phyloP scores from a whole-genome alignment of 2,329 filamentous ascomycete species.

The Fusarium sp. region DNA sequence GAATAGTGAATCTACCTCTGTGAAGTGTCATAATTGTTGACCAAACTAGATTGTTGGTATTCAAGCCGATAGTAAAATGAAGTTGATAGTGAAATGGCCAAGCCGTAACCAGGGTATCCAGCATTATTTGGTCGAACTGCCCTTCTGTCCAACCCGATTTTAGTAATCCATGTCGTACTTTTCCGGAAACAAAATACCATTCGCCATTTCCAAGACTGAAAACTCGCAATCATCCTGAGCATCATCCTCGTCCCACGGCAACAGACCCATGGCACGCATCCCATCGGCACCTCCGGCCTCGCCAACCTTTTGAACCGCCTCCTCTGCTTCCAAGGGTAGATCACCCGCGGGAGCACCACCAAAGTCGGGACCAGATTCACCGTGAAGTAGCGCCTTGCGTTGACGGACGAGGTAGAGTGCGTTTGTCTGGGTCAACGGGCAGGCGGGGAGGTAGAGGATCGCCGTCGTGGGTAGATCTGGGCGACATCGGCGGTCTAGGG shows the following conservation, averaged over 20 bases:
- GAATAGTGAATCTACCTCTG: constrained; percentile 6
- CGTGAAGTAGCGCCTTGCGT: constrained; percentile 56
- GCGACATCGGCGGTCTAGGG: constrained; percentile 67
- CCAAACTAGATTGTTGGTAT: not conserved
- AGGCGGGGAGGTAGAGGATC: constrained; percentile 56
- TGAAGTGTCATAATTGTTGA: not conserved
- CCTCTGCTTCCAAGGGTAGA: constrained; percentile 49
- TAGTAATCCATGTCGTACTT: constrained; percentile 47
- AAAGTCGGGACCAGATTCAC: constrained; percentile 57
- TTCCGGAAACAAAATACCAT: constrained; percentile 57
- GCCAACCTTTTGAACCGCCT: constrained; percentile 53
- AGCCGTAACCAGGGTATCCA: not conserved
- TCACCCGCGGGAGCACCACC: constrained; percentile 51
- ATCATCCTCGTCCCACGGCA: constrained; percentile 56
- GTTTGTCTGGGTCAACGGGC: constrained; percentile 57
- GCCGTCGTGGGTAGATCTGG: constrained; percentile 43
- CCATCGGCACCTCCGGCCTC: constrained; percentile 56
- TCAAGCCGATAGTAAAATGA: not conserved
- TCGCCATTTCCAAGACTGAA: constrained; percentile 53
- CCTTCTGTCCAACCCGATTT: not conserved
- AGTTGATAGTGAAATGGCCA: not conserved
- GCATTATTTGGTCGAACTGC: not conserved
- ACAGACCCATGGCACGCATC: constrained; percentile 55
- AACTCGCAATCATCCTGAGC: constrained; percentile 49
- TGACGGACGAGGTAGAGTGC: constrained; percentile 57